phyloP scores from a whole-genome alignment of 2,329 filamentous ascomycete genomes.

The Tolypocladium ovalisporum region DNA sequence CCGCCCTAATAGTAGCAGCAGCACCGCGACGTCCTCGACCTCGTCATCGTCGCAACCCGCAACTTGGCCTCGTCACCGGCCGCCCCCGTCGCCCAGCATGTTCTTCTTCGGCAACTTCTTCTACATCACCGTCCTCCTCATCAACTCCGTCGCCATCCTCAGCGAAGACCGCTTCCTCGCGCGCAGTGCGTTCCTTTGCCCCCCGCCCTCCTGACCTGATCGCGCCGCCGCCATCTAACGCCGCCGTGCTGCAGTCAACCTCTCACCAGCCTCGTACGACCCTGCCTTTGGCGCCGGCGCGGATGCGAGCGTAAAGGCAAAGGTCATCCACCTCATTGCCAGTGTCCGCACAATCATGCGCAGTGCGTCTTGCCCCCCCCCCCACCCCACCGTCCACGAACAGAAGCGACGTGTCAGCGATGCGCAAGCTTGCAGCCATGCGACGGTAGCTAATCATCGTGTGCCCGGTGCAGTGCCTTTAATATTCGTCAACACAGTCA shows the following conservation, averaged over 20 bases:
- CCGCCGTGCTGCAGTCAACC: constrained; percentile 45
- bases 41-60: neutral
- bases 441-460: neutral
- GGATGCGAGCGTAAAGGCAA: constrained; percentile 72
- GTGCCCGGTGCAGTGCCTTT: constrained; percentile 53
- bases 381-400: neutral
- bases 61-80: neutral
- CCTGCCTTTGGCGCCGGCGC: constrained; percentile 66
- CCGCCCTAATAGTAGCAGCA: too few species aligned
- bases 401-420: neutral
- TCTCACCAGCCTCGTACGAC: constrained; percentile 59
- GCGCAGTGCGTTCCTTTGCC: constrained; percentile 34
- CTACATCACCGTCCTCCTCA: constrained; percentile 72
- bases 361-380: constrained; percentile 40
- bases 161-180: constrained; percentile 89
- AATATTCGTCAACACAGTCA: constrained; percentile 70
- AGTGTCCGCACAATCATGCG: constrained; percentile 87
- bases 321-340: constrained; percentile 80
- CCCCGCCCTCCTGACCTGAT: neutral
- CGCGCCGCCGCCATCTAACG: constrained; percentile 4
- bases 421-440: neutral
- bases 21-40: neutral
- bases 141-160: constrained; percentile 88
- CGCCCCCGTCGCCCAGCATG: constrained; percentile 32
- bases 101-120: constrained; percentile 62